Percentiles rank a stretch among this genome's conserved stretches.
phyloP scores from a whole-genome alignment of 441 rosid species.

The Macaranga tanarius region DNA sequence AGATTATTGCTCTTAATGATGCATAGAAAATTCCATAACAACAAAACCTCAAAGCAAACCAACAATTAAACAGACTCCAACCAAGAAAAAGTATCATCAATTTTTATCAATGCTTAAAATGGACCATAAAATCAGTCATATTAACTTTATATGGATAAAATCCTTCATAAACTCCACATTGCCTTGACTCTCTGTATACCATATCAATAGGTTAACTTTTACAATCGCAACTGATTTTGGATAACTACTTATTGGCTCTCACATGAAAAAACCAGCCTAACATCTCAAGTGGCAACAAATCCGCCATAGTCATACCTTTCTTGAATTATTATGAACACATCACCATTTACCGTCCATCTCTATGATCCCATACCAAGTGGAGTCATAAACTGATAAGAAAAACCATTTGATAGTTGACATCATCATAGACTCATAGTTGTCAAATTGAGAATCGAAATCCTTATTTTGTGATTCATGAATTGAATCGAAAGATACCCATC shows the following conservation, averaged over 20 bases:
- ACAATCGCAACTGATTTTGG: neutral
- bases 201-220: neutral
- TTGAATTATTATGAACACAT: neutral
- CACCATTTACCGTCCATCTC: neutral
- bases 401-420: too few relatives aligned
- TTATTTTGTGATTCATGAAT: too few relatives aligned
- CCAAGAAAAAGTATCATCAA: neutral
- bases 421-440: too few relatives aligned
- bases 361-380: neutral
- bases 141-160: neutral
- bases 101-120: neutral
- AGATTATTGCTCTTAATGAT: neutral
- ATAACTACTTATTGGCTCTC: neutral
- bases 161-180: neutral
- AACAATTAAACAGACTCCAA: neutral
- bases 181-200: neutral
- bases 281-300: neutral
- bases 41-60: neutral
- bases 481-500: too few relatives aligned
- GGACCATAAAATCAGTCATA: neutral
- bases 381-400: slow-evolving; percentile 1
- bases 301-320: neutral
- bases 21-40: neutral
- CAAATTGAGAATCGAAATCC: too few relatives aligned
- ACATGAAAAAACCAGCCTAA: neutral